These are phyloP conservation scores for Cladorrhinum samala DNA, from an alignment of 495 filamentous ascomycete genomes.

Conservation along the genomic window DNA sequence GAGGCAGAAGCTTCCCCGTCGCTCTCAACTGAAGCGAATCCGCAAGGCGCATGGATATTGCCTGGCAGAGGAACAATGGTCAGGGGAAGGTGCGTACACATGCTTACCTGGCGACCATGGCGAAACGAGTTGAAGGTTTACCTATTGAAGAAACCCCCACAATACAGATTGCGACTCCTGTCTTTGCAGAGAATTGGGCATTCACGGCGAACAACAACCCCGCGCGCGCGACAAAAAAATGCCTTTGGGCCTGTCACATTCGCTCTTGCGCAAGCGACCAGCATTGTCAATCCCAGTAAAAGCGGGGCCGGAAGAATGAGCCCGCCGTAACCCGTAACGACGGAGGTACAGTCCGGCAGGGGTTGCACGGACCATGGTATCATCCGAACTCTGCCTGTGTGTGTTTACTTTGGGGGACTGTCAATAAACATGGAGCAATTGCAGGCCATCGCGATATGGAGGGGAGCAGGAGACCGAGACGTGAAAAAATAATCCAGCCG, in stretches of 20 bases:
- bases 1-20: too few relatives aligned
- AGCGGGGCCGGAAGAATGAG: constrained; percentile 6
- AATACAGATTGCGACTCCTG: too few relatives aligned
- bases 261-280: too few relatives aligned
- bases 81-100: too few relatives aligned
- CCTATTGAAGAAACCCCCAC: too few relatives aligned
- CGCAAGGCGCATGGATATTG: too few relatives aligned
- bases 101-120: too few relatives aligned
- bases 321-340: constrained; percentile 14
- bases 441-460: background rate
- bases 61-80: too few relatives aligned
- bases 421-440: constrained; percentile 25
- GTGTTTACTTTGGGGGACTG: constrained; percentile 17
- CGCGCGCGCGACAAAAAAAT: background rate
- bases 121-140: too few relatives aligned
- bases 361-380: constrained; percentile 14
- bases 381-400: background rate
- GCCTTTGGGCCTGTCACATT: background rate
- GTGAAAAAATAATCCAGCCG: background rate
- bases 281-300: background rate
- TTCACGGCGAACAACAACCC: too few relatives aligned
- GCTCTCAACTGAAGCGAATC: too few relatives aligned
- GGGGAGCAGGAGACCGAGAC: background rate
- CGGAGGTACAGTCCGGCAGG: constrained; percentile 8
- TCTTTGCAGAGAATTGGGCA: too few relatives aligned